Evolutionary conservation across 1,284 basidiomycete species (phyloP).

Genomic region (Hymenochaete sp.): DNA sequence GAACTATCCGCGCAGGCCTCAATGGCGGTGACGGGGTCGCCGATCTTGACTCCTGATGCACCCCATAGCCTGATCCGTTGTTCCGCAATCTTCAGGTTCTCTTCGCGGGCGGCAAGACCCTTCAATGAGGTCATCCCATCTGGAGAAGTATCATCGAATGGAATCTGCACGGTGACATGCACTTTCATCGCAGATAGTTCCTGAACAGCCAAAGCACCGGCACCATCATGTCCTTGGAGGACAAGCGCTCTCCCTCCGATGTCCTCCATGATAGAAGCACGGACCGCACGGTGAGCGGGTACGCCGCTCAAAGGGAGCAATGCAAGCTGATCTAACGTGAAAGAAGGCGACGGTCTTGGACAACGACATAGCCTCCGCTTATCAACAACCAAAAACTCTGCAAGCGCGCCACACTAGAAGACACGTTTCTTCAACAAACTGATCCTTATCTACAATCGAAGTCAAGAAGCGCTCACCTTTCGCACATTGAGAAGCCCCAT

Average conservation of each 20-base stretch:
- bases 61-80: conserved; percentile 53
- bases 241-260: conserved; percentile 44
- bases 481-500: conserved; percentile 66
- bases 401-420: conserved; percentile 67
- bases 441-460: conserved; percentile 6
- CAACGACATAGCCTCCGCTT: conserved; percentile 67
- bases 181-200: conserved; percentile 58
- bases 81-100: conserved; percentile 33
- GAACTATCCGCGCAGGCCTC: conserved; percentile 47
- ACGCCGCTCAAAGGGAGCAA: conserved; percentile 71
- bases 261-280: no score
- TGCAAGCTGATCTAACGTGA: conserved; percentile 71
- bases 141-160: conserved; percentile 30
- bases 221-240: conserved; percentile 67
- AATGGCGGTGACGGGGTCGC: conserved; percentile 41
- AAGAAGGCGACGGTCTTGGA: conserved; percentile 38
- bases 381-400: conserved; percentile 77
- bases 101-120: conserved; percentile 7
- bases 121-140: conserved; percentile 21
- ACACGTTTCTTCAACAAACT: conserved; percentile 8
- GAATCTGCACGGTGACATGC: conserved; percentile 62
- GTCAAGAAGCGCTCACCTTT: conserved; percentile 48
- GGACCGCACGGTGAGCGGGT: conserved; percentile 68
- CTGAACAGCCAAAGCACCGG: conserved; percentile 68
- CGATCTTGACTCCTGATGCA: conserved; percentile 43